These are phyloP conservation scores for Blastobotrys persicus DNA, from an alignment of 1,139 yeast species.

Conservation along the genomic window DNA sequence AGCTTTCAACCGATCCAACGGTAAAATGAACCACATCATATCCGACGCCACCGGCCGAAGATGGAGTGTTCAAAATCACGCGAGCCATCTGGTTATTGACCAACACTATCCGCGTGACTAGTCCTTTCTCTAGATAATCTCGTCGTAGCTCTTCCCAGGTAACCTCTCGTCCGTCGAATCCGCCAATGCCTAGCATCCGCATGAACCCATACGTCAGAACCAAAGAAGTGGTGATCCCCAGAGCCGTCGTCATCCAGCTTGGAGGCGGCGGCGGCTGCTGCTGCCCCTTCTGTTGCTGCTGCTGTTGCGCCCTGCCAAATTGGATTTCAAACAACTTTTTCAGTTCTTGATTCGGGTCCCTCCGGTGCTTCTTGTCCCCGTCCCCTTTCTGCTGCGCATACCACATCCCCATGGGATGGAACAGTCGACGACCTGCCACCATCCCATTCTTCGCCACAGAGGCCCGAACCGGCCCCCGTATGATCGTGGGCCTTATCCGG, in stretches of 20 bases:
- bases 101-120: slow-evolving; percentile 72
- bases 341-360: slow-evolving; percentile 8
- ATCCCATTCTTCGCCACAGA: not conserved
- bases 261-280: slow-evolving; percentile 14
- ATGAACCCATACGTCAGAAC: slow-evolving; percentile 11
- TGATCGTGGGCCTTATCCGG: slow-evolving; percentile 7
- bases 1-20: slow-evolving; percentile 85
- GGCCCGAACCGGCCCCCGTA: not conserved
- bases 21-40: slow-evolving; percentile 49
- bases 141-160: slow-evolving; percentile 91
- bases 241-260: slow-evolving; percentile 13
- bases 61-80: slow-evolving; percentile 31
- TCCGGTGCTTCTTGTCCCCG: slow-evolving; percentile 4
- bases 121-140: slow-evolving; percentile 75
- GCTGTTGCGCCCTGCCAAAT: slow-evolving; percentile 11
- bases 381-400: not conserved
- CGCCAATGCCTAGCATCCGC: slow-evolving; percentile 12
- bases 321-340: slow-evolving; percentile 15
- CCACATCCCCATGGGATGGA: not conserved
- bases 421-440: not conserved
- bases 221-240: slow-evolving; percentile 14
- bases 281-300: slow-evolving; percentile 1
- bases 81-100: slow-evolving; percentile 77
- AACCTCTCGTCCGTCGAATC: slow-evolving; percentile 34
- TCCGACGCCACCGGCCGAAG: slow-evolving; percentile 27